Conservation (phyloP, 139 green algal species). For the Mesostigma viride region DNA sequence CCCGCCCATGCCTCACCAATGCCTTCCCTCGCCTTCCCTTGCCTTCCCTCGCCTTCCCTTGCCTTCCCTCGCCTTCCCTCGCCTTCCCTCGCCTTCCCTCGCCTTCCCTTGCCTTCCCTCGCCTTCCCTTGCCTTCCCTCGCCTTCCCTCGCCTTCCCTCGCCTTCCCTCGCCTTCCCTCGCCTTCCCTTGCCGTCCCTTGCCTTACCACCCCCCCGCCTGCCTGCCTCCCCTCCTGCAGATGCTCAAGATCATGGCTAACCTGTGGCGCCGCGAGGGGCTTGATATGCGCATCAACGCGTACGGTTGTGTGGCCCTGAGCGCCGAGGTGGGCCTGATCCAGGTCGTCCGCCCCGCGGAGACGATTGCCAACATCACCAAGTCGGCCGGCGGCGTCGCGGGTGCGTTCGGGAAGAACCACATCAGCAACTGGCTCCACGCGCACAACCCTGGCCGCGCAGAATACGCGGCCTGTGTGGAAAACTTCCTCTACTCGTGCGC, state of each 20-base stretch:
- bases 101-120: too few species aligned
- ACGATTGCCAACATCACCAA: conserved; percentile 22
- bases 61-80: too few species aligned
- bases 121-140: too few species aligned
- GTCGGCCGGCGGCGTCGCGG: conserved; percentile 5
- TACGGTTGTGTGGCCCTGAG: conserved; percentile 58
- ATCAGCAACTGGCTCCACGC: conserved; percentile 21
- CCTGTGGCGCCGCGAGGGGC: conserved; percentile 26
- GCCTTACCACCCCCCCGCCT: too few species aligned
- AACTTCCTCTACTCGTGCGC: conserved; percentile 77
- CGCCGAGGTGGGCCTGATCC: conserved; percentile 68
- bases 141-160: too few species aligned
- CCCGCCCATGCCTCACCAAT: too few species aligned
- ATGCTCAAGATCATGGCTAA: conserved; percentile 85
- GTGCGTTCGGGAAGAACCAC: conserved; percentile 16
- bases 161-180: too few species aligned
- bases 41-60: too few species aligned
- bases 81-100: too few species aligned
- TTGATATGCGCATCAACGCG: conserved; percentile 26
- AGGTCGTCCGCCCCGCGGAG: conserved; percentile 59
- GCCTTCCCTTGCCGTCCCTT: too few species aligned
- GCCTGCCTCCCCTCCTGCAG: too few species aligned
- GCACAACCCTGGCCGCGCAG: conserved; percentile 15
- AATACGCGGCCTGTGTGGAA: conserved; percentile 22
- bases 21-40: too few species aligned